Conservation (phyloP, 306 rosid genomes). For the Vachellia collinsii region DNA sequence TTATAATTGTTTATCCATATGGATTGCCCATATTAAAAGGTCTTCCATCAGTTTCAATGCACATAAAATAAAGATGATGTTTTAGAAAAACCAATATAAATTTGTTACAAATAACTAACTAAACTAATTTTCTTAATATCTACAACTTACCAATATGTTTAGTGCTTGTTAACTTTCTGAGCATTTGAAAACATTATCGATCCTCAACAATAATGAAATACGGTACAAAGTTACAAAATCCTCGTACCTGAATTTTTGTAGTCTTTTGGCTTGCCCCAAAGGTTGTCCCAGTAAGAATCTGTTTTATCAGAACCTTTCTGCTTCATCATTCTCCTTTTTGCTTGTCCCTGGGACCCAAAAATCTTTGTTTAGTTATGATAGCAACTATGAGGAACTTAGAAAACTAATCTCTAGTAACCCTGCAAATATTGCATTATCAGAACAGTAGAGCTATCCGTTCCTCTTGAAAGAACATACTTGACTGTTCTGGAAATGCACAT, state of each 20-base stretch:
- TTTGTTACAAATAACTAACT: no score
- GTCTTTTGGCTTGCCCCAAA: constrained; percentile 72
- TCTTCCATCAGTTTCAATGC: no score
- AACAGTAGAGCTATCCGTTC: background rate
- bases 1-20: no score
- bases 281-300: constrained; percentile 72
- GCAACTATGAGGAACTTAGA: background rate
- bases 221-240: background rate
- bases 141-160: background rate
- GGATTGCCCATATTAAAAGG: no score
- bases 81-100: no score
- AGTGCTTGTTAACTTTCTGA: background rate
- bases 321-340: constrained; percentile 76
- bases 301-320: constrained; percentile 57
- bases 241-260: constrained; percentile 65
- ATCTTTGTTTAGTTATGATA: constrained; percentile 18
- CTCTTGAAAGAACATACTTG: background rate
- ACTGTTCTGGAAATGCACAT: background rate
- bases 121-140: no score
- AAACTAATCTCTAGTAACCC: background rate
- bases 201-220: background rate
- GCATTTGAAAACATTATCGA: background rate
- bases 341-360: constrained; percentile 60
- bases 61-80: no score
- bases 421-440: background rate